Percentiles rank a stretch among this genome's conserved stretches.
These are phyloP conservation scores for Haplographium delicatum DNA, from an alignment of 495 filamentous ascomycete genomes.

Conservation along the genomic window DNA sequence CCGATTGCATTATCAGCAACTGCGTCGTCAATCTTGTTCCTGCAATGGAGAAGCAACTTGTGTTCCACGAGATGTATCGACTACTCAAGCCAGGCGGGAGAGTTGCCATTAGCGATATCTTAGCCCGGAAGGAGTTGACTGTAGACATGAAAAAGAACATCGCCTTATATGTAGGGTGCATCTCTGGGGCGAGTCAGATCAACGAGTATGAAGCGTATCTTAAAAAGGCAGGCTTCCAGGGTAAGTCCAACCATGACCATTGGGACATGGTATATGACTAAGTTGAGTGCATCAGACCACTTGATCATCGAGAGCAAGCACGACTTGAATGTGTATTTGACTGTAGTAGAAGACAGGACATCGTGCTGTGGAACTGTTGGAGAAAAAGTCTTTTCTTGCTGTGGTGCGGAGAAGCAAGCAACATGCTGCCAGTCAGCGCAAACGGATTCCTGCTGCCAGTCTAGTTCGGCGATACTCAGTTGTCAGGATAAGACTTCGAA, in stretches of 20 bases:
- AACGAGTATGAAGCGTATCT: constrained; percentile 53
- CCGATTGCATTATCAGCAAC: constrained; percentile 59
- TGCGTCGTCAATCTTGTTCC: constrained; percentile 58
- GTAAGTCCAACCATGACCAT: constrained; percentile 28
- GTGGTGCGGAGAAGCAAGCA: background rate
- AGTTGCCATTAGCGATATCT: constrained; percentile 61
- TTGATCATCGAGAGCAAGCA: constrained; percentile 46
- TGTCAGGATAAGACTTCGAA: constrained; percentile 1
- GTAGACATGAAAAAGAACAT: constrained; percentile 5
- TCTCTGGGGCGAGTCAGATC: constrained; percentile 48
- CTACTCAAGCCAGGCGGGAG: constrained; percentile 56
- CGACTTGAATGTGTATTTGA: constrained; percentile 56
- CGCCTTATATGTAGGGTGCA: constrained; percentile 19
- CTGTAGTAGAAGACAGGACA: constrained; percentile 12
- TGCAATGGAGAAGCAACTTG: constrained; percentile 45
- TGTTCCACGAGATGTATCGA: constrained; percentile 57
- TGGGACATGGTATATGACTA: constrained; percentile 3
- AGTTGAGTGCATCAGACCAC: constrained; percentile 35
- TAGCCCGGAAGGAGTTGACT: constrained; percentile 25
- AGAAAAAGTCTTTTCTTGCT: background rate
- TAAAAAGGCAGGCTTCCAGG: constrained; percentile 46
- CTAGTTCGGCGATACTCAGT: background rate
- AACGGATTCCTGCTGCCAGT: background rate
- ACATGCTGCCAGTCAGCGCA: background rate
- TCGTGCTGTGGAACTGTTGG: constrained; percentile 13